Base-by-base conservation (phyloP, 495 filamentous ascomycete genomes). In the Paragyromitra xinjiangensis region DNA sequence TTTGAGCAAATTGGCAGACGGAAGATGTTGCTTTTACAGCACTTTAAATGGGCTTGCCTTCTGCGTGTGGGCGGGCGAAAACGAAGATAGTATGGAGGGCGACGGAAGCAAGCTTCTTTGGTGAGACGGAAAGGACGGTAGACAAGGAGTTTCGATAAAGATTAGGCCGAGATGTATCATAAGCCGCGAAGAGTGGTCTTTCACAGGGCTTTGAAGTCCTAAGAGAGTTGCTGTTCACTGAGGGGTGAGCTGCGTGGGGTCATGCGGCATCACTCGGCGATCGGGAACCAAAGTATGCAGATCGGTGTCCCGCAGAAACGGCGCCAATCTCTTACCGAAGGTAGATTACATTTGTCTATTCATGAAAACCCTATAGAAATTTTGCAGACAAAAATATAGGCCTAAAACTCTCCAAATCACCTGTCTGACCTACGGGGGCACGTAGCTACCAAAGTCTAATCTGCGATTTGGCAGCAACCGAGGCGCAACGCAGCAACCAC, bases 261-360 rank as follows among this genome's bases (percentile, higher is more conserved):
- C 71, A 74, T 22, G 29, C 5, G n/a, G 19, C 22, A 48, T 74
- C 71, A 74, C 71, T 74, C 71, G 71, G 29, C 44, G 48, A 37
- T 6, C 42, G n/a, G 1, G 12, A 45, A 37, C 24, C 26, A 26
- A 24, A 6, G n/a, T 29, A 61, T 16, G 14, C 14, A 29, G 22
- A 58, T 6, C 29, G 9, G 55, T 14, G 22, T 8, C 22, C 55
- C 55, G 22, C 14, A 5, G 6, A 39, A 45, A 61, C 7, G 12
- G 40, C 9, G 26, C 44, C 3, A 34, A 6, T 12, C 16, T 22
- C 53, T 59, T 2, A 8, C 7, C 34, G 19, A 22, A 26, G 37
- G 51, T 19, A 69, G 14, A 55, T 24, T 48, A 53, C 51, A 9
- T n/a, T 12, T n/a, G 44, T 40, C 16, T 16, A 26, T 26, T 14